Evolutionary conservation across 768 basidiomycete genomes (phyloP).

Genomic region (Lentinus tigrinus): DNA sequence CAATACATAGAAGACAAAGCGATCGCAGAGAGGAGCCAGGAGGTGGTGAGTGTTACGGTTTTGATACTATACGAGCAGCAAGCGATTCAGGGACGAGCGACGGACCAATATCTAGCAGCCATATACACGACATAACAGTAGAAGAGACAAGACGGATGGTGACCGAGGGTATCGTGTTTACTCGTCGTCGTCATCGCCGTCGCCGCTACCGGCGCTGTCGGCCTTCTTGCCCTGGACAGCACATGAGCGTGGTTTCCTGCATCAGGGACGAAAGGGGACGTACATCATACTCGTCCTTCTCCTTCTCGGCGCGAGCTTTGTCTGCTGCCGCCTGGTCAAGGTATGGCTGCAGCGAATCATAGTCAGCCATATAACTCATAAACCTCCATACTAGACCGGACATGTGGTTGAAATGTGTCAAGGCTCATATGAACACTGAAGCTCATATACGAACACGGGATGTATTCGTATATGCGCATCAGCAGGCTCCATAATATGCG

Average conservation of each 20-base stretch:
- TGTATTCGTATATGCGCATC: too few species aligned
- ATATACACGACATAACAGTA: conserved; percentile 7
- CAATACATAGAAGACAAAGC: conserved; percentile 5
- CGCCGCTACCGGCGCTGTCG: conserved; percentile 41
- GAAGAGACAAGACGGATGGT: background rate
- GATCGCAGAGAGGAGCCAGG: background rate
- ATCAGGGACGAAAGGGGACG: conserved; percentile 15
- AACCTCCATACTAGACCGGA: too few species aligned
- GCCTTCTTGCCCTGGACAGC: conserved; percentile 35
- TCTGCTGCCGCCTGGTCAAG: conserved; percentile 82
- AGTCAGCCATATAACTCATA: background rate
- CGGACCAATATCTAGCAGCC: conserved; percentile 13
- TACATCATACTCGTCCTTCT: conserved; percentile 55
- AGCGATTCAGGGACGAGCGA: conserved; percentile 1
- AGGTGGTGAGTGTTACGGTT: conserved; percentile 11
- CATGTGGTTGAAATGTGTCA: too few species aligned
- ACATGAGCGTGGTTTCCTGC: background rate
- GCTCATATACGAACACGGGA: too few species aligned
- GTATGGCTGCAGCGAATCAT: conserved; percentile 63
- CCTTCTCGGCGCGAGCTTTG: conserved; percentile 83
- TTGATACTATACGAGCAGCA: conserved; percentile 18
- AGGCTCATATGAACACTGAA: too few species aligned
- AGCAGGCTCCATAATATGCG: too few species aligned
- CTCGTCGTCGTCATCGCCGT: conserved; percentile 49
- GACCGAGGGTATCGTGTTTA: conserved; percentile 5